These are phyloP conservation scores for Arabidopsis thaliana DNA, from an alignment of 345 rosid genomes.

Conservation along the genomic window TAIR10.1 NC_003076.8:2517001-2517500, in stretches of 20 bases:
- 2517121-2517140: no score
- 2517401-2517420: background rate
- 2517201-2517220: no score
- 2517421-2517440: constrained; percentile 15
- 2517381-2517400: no score
- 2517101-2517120: no score
- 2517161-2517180: background rate
- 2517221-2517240: background rate
- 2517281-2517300: no score
- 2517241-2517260: background rate
- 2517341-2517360: background rate
- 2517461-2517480: background rate
- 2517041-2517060: constrained; percentile 25
- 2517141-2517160: no score
- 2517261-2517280: no score
- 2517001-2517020: background rate
- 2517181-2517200: background rate
- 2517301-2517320: no score
- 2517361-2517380: background rate
- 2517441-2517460: constrained; percentile 24
- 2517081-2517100: background rate
- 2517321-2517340: background rate
- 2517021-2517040: background rate
- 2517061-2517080: constrained; percentile 26
- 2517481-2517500: constrained; percentile 27